phyloP scores from a whole-genome alignment of 2,329 filamentous ascomycete species.

The Verticillium klebahnii region DNA sequence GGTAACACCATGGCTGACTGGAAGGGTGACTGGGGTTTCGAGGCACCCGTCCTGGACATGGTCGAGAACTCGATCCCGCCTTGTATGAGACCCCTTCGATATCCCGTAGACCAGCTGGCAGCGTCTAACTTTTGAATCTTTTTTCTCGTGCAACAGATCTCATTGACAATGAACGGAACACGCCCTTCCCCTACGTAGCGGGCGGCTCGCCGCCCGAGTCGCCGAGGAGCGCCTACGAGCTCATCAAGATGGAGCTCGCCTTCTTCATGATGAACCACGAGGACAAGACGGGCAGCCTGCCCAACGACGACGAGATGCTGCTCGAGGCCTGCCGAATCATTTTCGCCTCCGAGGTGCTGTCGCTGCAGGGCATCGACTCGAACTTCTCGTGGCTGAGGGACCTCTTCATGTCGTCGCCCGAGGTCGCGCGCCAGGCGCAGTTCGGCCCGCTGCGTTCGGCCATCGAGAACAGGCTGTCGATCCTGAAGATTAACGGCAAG shows the following conservation, averaged over 20 bases:
- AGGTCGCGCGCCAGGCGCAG: constrained; percentile 36
- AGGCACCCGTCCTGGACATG: constrained; percentile 54
- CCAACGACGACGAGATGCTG: constrained; percentile 49
- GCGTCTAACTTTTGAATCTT: constrained; percentile 34
- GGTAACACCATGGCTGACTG: constrained; percentile 64
- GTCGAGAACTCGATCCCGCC: constrained; percentile 64
- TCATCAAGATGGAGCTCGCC: constrained; percentile 53
- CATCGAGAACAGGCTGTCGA: constrained; percentile 41
- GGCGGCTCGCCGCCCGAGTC: constrained; percentile 37
- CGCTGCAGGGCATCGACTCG: constrained; percentile 30
- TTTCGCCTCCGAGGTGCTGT: constrained; percentile 46
- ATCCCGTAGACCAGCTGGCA: constrained; percentile 29
- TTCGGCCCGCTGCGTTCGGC: constrained; percentile 42
- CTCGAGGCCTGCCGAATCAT: constrained; percentile 57
- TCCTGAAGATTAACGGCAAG: constrained; percentile 53
- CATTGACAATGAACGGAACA: constrained; percentile 58
- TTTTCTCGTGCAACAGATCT: constrained; percentile 40
- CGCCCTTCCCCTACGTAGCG: constrained; percentile 49
- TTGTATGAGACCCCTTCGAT: constrained; percentile 44
- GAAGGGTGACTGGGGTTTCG: constrained; percentile 68
- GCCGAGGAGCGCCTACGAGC: constrained; percentile 55
- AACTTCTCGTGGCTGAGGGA: constrained; percentile 53
- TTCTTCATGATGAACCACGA: constrained; percentile 43
- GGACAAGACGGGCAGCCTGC: constrained; percentile 33
- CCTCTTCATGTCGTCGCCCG: constrained; percentile 46